Base-by-base conservation (phyloP, 495 filamentous ascomycete genomes). In the Staphylotrichum longicolle region DNA sequence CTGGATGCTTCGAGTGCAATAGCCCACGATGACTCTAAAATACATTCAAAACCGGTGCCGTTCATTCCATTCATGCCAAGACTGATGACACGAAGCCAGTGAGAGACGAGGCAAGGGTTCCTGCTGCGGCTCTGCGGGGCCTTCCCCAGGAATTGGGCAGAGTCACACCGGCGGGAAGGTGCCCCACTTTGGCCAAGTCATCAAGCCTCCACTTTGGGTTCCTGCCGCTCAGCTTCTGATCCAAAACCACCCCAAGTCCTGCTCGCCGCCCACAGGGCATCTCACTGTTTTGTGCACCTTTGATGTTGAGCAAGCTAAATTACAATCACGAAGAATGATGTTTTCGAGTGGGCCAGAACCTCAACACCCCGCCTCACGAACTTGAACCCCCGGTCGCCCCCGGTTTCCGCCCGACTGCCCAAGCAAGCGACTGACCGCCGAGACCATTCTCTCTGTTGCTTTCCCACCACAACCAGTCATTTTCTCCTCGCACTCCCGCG, bases 141-240 rank as follows among this genome's bases (percentile, higher is more conserved):
- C 5, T 52, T 33, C 53, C 52, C 60, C 52, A 37, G 12, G n/a
- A 46, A 53, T 37, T 42, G 48, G 39, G 30, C 30, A 45, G 48
- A 53, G 58, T 60, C 58, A 60, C 15, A 47, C 58, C 49, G 58
- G 9, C 3, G 7, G 4, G 20, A 34, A 10, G 6, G 44, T 15
- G 41, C 56, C 50, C 58, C 58, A 60, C 58, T 46, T 53, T 48
- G 32, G 39, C 58, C 58, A 50, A 60, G 49, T 60, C 57, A 60
- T 60, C 57, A 60, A n/a, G 11, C 7, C 34, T 27, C 57, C 14
- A 15, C 57, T 37, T 42, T 15, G 37, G 20, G 20, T 50, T 37
- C 11, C 11, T 11, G 10, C 4, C 34, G 20, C 45, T 40, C 33
- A 9, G 48, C 34, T 40, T 40, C 49, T 47, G 0, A 12, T 14